A percentile compares a stretch with the other conserved stretches of the same genome.
Conservation (phyloP, 805 yeast genomes). For the Metschnikowia anglica region DNA sequence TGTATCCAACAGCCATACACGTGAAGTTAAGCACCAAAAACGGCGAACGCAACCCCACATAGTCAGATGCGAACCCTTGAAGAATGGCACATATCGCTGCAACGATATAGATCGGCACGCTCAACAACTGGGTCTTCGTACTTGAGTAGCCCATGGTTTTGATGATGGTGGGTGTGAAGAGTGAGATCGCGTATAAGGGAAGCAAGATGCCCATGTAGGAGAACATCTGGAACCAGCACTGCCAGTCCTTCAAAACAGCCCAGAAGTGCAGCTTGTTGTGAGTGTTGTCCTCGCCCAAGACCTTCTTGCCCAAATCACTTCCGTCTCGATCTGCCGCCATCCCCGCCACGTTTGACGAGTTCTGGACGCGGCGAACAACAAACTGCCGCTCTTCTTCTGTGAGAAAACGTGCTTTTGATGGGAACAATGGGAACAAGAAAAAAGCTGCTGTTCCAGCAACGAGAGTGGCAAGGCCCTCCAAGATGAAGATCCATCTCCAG, state of each 20-base stretch:
- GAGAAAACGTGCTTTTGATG: conserved; percentile 12
- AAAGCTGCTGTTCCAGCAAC: conserved; percentile 9
- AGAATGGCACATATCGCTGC: conserved; percentile 32
- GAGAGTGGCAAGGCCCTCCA: conserved; percentile 18
- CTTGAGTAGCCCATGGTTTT: conserved; percentile 43
- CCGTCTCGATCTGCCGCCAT: background rate
- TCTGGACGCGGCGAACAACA: conserved; percentile 15
- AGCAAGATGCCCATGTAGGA: conserved; percentile 30
- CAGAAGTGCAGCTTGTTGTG: conserved; percentile 16
- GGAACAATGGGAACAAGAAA: conserved; percentile 15
- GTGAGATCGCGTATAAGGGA: conserved; percentile 40
- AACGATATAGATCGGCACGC: conserved; percentile 43
- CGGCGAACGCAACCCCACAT: conserved; percentile 30
- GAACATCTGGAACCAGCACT: conserved; percentile 28
- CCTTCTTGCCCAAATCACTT: conserved; percentile 1
- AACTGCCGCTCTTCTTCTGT: conserved; percentile 16
- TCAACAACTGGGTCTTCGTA: conserved; percentile 42
- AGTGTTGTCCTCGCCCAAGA: conserved; percentile 15
- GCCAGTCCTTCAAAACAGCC: conserved; percentile 29
- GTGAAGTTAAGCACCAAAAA: conserved; percentile 25
- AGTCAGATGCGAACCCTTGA: conserved; percentile 28
- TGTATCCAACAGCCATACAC: conserved; percentile 34
- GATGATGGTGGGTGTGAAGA: conserved; percentile 47
- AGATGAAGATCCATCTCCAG: conserved; percentile 22
- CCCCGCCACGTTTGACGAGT: conserved; percentile 8